A percentile compares a stretch with the other conserved stretches of the same genome.
Evolutionary conservation across 2,329 filamentous ascomycete genomes (phyloP).

Genomic region (Alternaria triticimaculans): DNA sequence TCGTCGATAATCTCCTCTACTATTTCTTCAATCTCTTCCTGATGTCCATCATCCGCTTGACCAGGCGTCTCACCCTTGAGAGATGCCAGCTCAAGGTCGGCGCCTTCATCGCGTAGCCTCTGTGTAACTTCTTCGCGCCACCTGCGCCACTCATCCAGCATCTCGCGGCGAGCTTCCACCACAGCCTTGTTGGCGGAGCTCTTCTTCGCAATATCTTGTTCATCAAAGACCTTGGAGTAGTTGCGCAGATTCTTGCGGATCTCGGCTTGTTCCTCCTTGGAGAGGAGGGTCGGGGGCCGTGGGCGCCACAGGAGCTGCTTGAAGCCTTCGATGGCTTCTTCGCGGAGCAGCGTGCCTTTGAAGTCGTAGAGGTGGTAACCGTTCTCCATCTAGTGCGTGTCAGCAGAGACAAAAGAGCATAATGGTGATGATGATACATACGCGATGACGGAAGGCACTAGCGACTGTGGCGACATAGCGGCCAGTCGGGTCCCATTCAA

Average conservation of each 20-base stretch:
- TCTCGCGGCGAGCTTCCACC: slow-evolving; percentile 80
- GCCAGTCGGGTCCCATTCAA: slow-evolving; percentile 97
- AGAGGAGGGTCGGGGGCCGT: slow-evolving; percentile 85
- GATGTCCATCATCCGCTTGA: slow-evolving; percentile 56
- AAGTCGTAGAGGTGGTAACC: slow-evolving; percentile 99
- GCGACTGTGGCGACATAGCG: slow-evolving; percentile 94
- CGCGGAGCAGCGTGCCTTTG: slow-evolving; percentile 84
- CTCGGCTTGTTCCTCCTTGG: slow-evolving; percentile 95
- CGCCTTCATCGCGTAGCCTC: slow-evolving; percentile 66
- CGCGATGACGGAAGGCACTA: slow-evolving; percentile 92
- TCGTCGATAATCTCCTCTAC: slow-evolving; percentile 92
- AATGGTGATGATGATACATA: slow-evolving; percentile 62
- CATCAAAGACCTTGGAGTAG: slow-evolving; percentile 93
- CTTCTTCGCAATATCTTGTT: slow-evolving; percentile 91
- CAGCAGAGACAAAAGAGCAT: slow-evolving; percentile 13
- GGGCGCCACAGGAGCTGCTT: slow-evolving; percentile 97
- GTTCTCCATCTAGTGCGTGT: slow-evolving; percentile 83
- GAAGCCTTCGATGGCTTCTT: slow-evolving; percentile 94
- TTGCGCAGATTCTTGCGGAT: slow-evolving; percentile 98
- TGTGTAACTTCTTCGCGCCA: slow-evolving; percentile 78
- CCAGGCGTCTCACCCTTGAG: slow-evolving; percentile 52
- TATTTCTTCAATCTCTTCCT: slow-evolving; percentile 71
- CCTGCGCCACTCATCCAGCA: slow-evolving; percentile 86
- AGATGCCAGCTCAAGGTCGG: slow-evolving; percentile 64
- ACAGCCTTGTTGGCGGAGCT: slow-evolving; percentile 94